Conservation (phyloP, 345 rosid species). For the Melaleuca quinquenervia region DNA sequence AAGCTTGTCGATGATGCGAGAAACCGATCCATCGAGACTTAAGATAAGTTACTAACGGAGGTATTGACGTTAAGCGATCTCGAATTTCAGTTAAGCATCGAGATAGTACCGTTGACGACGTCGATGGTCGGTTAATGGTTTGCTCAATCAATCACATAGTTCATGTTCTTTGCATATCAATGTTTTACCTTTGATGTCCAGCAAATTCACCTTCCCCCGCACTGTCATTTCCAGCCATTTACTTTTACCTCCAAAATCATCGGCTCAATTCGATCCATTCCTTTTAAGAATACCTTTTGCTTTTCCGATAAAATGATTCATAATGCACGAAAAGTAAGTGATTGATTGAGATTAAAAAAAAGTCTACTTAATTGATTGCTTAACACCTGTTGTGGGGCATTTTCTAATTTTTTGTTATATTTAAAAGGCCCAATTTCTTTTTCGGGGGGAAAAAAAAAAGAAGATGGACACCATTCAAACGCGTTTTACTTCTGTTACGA, state of each 20-base stretch:
- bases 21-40: fast-evolving
- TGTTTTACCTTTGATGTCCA: not conserved
- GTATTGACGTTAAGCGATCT: not conserved
- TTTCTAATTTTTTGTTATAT: no score
- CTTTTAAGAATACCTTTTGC: not conserved
- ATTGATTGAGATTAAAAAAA: not conserved
- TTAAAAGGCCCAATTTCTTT: not conserved
- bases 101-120: not conserved
- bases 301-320: not conserved
- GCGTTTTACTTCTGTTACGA: not conserved
- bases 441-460: no score
- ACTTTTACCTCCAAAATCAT: not conserved
- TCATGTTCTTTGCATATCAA: no score
- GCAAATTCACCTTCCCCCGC: not conserved
- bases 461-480: not conserved
- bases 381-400: not conserved
- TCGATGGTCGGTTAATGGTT: no score
- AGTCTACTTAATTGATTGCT: not conserved
- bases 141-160: no score
- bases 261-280: not conserved
- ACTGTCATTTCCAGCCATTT: not conserved
- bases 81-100: not conserved
- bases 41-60: not conserved
- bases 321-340: not conserved
- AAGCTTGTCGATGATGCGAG: not conserved